Percentiles rank a stretch among this genome's conserved stretches.
Conservation (phyloP, 345 rosid species). For the Clarkia xantiana region DNA sequence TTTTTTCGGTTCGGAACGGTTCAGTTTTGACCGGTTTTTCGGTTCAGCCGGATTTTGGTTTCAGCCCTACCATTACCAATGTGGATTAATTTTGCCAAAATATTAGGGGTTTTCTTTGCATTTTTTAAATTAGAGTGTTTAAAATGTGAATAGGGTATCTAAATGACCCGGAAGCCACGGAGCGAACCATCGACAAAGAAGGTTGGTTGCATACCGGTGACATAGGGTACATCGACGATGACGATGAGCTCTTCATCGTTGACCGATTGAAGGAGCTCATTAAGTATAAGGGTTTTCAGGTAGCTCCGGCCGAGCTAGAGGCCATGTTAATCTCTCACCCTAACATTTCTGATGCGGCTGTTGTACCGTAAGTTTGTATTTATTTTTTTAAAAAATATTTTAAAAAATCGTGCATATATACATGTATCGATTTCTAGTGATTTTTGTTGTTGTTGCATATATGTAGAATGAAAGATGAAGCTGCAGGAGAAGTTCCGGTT, state of each 20-base stretch:
- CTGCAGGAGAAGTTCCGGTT: constrained; percentile 70
- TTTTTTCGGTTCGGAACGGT: too few relatives aligned
- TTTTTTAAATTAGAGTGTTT: too few relatives aligned
- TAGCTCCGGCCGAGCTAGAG: constrained; percentile 62
- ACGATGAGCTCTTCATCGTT: constrained; percentile 42
- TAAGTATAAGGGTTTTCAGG: constrained; percentile 57
- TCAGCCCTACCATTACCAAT: too few relatives aligned
- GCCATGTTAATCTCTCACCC: constrained; percentile 39
- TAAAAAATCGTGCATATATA: background rate
- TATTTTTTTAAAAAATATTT: background rate
- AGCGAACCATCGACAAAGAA: constrained; percentile 35
- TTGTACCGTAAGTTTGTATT: constrained; percentile 36
- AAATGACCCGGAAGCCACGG: constrained; percentile 38
- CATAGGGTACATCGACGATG: constrained; percentile 46
- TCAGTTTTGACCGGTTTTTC: too few relatives aligned
- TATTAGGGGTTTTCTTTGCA: too few relatives aligned
- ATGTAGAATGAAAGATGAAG: constrained; percentile 70
- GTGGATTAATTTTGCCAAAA: too few relatives aligned
- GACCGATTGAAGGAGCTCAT: constrained; percentile 53
- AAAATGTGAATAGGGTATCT: constrained; percentile 29
- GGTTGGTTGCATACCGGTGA: constrained; percentile 62
- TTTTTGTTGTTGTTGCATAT: background rate
- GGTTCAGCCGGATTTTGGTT: too few relatives aligned
- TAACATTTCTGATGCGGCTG: constrained; percentile 46
- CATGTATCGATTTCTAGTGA: background rate